Evolutionary conservation across 345 rosid genomes (phyloP), one percentile per base, ranked within the genome.

Genomic region (Theobroma cacao): DNA sequence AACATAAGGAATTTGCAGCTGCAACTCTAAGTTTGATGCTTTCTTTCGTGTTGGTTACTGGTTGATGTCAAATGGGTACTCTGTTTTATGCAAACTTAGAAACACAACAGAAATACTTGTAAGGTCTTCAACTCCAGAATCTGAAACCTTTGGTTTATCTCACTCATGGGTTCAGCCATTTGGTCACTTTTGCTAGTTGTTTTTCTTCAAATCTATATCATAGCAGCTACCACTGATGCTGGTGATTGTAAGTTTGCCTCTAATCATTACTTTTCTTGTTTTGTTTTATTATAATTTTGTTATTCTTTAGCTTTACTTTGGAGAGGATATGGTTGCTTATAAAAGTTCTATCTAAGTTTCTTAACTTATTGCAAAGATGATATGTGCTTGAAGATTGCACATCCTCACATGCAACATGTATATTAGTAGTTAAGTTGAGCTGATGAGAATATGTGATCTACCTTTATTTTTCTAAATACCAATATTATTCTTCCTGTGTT

Each of bases 121-220:
- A 17, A 28, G 53, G 48, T 59, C 31, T 52, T 72, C 36, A 8
- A 34, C 5, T 68, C 41, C 67, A 13, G 22, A 33, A 28, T 79
- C 61, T 52, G 66, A 71, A 71, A 20, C 63, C 67, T 38, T 75
- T 80, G 77, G 61, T 40, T 36, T 76, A 40, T 55, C 22, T 73
- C 81, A 63, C 45, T 64, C 76, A 85, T 86, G 91, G 82, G 72
- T 80, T 62, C 86, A 59, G 81, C 82, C 75, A 64, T 43, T 82
- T 79, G 82, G 81, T 78, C 71, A 4, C 80, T 80, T 74, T 61
- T 79, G 81, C 80, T 91, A 73, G 40, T 84, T 28, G 38, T 75
- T 78, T 74, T 80, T 26, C 2, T 78, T 72, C 76, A 72, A 50
- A n/a, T 81, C 63, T 85, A 22, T 64, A 22, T 5, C 58, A 33